Base-by-base conservation (phyloP, 805 yeast genomes). In the Sungouiozyma intestinalis region DNA sequence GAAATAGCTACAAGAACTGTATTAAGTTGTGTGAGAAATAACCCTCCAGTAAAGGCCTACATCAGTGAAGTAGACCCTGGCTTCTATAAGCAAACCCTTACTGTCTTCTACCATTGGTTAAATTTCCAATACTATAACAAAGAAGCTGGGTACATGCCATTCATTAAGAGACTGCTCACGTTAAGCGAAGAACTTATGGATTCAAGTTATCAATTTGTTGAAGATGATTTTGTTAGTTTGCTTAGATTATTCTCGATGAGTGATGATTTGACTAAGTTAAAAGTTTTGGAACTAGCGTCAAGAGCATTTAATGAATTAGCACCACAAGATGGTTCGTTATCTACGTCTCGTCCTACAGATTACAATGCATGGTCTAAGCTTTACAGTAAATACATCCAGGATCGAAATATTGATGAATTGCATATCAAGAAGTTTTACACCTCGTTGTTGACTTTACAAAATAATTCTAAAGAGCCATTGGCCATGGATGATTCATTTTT, bases 21-120 rank as follows among this genome's bases (percentile, higher is more conserved):
- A 44, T 79, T 83, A 0, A 70, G 85, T 4, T 62, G 88, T 3
- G 59, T 86, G 36, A 70, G 95, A 51, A 86, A 86, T 57, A 87
- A 87, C 55, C 77, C 76, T 2, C 73, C 72, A 2, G 86, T 87
- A 0, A 48, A 71, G 2, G 58, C 59, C 2, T 66, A 66, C 41
- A 62, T 72, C 13, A 54, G 51, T 34, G 45, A 33, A 6, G 35
- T 41, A 5, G 58, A 62, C 42, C 73, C 79, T 0, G 19, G 31
- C 9, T 24, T 24, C 11, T 24, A 24, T 24, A 24, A 24, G 11
- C 29, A 24, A 24, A 24, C 29, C 6, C 11, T 24, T 32, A 33
- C 13, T 40, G n/a, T 35, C 13, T 9, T 43, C n/a, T 37, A 27
- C 15, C 16, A 24, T 4, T 36, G 40, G 42, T 39, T 43, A 11